Conservation (phyloP, 1,284 basidiomycete species). For the Agroathelia rolfsii region DNA sequence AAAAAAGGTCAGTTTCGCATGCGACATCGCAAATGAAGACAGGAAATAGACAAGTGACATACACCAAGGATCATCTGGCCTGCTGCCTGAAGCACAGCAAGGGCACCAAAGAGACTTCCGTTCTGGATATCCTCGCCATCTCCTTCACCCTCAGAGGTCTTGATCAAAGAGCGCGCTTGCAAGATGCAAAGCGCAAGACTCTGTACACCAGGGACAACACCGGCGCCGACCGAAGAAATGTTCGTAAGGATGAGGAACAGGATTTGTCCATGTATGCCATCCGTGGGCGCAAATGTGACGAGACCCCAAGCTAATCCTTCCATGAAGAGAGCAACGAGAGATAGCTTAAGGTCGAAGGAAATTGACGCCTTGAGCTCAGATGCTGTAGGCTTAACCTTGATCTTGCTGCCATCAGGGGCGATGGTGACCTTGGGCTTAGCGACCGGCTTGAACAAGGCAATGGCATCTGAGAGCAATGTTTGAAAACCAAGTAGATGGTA, state of each 20-base stretch:
- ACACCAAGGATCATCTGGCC: constrained; percentile 64
- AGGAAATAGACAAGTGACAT: constrained; percentile 20
- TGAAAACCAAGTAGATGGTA: not conserved
- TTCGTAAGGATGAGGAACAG: constrained; percentile 49
- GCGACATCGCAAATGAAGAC: constrained; percentile 1
- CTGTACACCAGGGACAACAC: constrained; percentile 54
- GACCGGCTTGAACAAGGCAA: constrained; percentile 36
- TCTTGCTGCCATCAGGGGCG: constrained; percentile 6
- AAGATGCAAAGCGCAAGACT: constrained; percentile 61
- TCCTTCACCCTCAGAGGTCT: constrained; percentile 14
- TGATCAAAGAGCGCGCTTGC: constrained; percentile 39
- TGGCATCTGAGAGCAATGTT: constrained; percentile 25
- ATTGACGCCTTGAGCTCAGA: constrained; percentile 10
- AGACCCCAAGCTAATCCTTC: constrained; percentile 58
- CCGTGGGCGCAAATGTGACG: constrained; percentile 39
- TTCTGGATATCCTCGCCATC: constrained; percentile 21
- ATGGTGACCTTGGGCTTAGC: constrained; percentile 15
- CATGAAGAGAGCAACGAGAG: constrained; percentile 48
- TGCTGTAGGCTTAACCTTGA: constrained; percentile 9
- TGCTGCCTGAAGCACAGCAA: constrained; percentile 55
- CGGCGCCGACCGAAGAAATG: constrained; percentile 50
- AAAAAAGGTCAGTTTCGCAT: constrained; percentile 6
- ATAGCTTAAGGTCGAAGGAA: constrained; percentile 52
- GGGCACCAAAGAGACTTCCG: constrained; percentile 57
- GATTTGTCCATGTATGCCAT: constrained; percentile 28